Conservation (phyloP, 257 asterid genomes). For the Solanum ossicruentum region DNA sequence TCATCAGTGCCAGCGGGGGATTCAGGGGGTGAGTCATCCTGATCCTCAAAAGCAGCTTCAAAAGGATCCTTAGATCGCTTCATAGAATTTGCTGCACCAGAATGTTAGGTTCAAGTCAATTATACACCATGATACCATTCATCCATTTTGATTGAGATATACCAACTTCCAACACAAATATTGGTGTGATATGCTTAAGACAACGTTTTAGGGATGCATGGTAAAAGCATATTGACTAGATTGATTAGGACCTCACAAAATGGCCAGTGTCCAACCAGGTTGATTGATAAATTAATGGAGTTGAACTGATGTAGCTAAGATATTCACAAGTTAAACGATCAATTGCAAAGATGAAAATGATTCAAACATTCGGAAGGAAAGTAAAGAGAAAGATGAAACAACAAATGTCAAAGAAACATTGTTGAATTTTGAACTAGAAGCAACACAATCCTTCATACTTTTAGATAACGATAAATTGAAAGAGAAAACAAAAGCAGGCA, state of each 20-base stretch:
- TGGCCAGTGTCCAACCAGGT: not conserved
- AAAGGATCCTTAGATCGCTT: slow-evolving; percentile 94
- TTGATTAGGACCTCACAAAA: not conserved
- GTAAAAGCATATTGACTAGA: not conserved
- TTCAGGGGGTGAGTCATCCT: slow-evolving; percentile 80
- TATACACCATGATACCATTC: not conserved
- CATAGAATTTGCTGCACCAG: slow-evolving; percentile 19
- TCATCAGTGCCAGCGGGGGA: slow-evolving; percentile 71
- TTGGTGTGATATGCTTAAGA: not conserved
- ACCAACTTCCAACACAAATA: not conserved
- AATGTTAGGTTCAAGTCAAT: not conserved
- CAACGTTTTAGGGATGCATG: not conserved
- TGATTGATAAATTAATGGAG: not conserved
- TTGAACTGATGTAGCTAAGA: not conserved
- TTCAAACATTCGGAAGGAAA: not conserved
- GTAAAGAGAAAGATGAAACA: not conserved
- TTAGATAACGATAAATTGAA: not conserved
- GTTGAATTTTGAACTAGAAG: not conserved
- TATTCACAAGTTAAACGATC: not conserved
- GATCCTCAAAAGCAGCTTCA: slow-evolving; percentile 80
- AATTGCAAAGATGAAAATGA: not conserved
- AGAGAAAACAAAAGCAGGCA: not conserved
- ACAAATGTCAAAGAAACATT: not conserved
- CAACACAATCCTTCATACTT: not conserved
- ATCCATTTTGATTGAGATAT: not conserved